phyloP scores from a whole-genome alignment of 768 basidiomycete species.

The Termitomyces sp. region DNA sequence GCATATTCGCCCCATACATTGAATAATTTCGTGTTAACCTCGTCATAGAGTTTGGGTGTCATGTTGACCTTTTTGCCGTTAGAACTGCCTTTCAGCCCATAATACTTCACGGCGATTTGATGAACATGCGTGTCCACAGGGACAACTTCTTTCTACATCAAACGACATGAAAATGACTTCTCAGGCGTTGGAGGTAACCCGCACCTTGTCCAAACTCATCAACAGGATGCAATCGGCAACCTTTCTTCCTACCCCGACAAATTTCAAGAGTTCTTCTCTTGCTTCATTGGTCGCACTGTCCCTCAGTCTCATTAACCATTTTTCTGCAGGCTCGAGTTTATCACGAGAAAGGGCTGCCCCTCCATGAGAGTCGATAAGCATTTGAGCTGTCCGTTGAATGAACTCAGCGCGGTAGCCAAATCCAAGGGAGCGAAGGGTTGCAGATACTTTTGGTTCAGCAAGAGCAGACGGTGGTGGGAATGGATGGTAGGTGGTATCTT shows the following conservation, averaged over 20 bases:
- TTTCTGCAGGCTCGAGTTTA: conserved; percentile 46
- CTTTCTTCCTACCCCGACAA: conserved; percentile 92
- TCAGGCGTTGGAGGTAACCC: background rate
- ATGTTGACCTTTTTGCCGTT: conserved; percentile 47
- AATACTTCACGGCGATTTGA: conserved; percentile 82
- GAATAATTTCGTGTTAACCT: conserved; percentile 58
- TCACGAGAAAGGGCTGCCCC: conserved; percentile 14
- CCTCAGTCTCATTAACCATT: conserved; percentile 59
- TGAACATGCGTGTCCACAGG: conserved; percentile 96
- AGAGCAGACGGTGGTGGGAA: conserved; percentile 81
- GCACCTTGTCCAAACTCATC: conserved; percentile 90
- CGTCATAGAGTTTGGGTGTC: conserved; percentile 75
- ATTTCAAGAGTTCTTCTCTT: conserved; percentile 70
- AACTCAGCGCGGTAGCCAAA: conserved; percentile 96
- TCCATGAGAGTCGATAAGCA: conserved; percentile 61
- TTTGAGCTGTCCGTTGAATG: conserved; percentile 78
- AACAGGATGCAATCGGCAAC: conserved; percentile 94
- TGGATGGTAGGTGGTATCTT: conserved; percentile 56
- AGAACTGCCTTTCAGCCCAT: conserved; percentile 52
- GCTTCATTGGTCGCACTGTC: conserved; percentile 50
- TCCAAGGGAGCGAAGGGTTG: conserved; percentile 73
- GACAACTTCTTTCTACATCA: conserved; percentile 68
- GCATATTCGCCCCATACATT: conserved; percentile 80
- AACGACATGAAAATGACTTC: background rate
- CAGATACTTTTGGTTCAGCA: conserved; percentile 51